Conservation (phyloP, 2,329 filamentous ascomycete species). For the Xylariaceae sp. region DNA sequence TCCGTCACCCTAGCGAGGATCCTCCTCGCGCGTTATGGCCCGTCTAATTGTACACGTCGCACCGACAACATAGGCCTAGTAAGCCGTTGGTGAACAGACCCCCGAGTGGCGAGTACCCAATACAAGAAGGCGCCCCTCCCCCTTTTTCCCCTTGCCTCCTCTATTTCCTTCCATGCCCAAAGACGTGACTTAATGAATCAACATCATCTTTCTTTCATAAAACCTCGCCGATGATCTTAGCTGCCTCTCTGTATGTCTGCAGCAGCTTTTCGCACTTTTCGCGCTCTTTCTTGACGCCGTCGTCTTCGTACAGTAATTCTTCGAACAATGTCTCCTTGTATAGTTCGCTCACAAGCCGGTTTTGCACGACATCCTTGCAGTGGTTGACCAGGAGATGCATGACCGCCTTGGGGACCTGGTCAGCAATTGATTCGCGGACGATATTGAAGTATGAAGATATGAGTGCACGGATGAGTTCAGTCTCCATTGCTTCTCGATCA, state of each 20-base stretch:
- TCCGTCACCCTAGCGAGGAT: conserved; percentile 1
- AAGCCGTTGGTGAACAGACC: conserved; percentile 9
- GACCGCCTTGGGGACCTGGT: conserved; percentile 96
- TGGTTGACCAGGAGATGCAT: conserved; percentile 99
- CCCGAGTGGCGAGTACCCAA: conserved; percentile 4
- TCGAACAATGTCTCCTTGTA: conserved; percentile 90
- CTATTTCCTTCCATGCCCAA: not conserved
- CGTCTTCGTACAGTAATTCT: conserved; percentile 94
- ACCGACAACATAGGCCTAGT: conserved; percentile 5
- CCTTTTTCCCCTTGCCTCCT: not conserved
- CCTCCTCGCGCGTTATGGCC: not conserved
- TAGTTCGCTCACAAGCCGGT: conserved; percentile 88
- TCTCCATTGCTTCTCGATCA: conserved; percentile 94
- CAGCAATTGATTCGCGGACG: conserved; percentile 95
- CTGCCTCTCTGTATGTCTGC: conserved; percentile 92
- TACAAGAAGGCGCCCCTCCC: not conserved
- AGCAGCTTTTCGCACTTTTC: conserved; percentile 98
- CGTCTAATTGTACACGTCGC: conserved; percentile 11
- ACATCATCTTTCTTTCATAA: conserved; percentile 53
- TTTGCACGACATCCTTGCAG: conserved; percentile 97
- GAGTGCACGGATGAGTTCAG: conserved; percentile 89
- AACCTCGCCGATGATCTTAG: conserved; percentile 97
- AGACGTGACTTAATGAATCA: not conserved
- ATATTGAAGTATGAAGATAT: conserved; percentile 99
- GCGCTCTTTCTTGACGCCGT: conserved; percentile 92